phyloP scores from a whole-genome alignment of 176 grass and related monocot genomes.

The Oryza punctata region DNA sequence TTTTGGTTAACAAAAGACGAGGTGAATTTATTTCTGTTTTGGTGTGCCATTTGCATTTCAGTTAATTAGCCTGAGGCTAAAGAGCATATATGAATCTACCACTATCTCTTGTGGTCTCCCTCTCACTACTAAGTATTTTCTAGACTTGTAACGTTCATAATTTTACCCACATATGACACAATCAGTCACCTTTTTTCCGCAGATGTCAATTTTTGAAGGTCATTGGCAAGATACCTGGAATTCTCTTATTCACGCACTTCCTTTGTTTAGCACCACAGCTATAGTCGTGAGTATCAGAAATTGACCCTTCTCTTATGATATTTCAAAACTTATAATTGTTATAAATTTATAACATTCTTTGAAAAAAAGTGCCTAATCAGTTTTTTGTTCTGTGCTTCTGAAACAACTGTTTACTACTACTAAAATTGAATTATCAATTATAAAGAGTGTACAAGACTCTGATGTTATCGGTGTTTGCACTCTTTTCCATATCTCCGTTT shows the following conservation, averaged over 20 bases:
- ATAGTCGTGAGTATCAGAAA: constrained; percentile 57
- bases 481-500: too few species aligned
- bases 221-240: constrained; percentile 92
- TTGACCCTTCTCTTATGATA: constrained; percentile 15
- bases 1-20: constrained; percentile 52
- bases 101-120: not conserved
- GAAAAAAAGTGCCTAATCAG: too few species aligned
- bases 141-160: constrained; percentile 16
- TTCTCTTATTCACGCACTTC: constrained; percentile 70
- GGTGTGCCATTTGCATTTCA: not conserved
- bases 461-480: too few species aligned
- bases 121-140: not conserved
- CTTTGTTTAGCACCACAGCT: constrained; percentile 56
- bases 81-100: not conserved
- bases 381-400: too few species aligned
- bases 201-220: constrained; percentile 69
- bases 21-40: constrained; percentile 51
- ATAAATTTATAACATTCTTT: not conserved
- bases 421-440: too few species aligned
- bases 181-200: constrained; percentile 37
- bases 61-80: not conserved
- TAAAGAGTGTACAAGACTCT: too few species aligned
- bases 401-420: too few species aligned
- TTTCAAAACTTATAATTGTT: not conserved
- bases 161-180: not conserved